phyloP scores from a whole-genome alignment of 306 rosid genomes.

The Vigna mungo region DNA sequence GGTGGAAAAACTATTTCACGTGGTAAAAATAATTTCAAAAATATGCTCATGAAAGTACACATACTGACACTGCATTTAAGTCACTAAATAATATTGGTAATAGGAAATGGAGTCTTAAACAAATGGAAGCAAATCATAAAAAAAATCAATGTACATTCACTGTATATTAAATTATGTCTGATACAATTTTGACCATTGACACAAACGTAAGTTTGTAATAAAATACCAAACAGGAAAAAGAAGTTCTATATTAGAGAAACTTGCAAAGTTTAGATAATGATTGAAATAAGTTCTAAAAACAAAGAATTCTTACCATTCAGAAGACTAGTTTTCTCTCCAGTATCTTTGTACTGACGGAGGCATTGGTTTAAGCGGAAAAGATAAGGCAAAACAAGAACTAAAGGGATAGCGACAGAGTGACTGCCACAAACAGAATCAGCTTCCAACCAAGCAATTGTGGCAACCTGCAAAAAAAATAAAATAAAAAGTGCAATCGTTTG shows the following conservation, averaged over 20 bases:
- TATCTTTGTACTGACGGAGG: slow-evolving; percentile 94
- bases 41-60: not conserved
- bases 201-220: slow-evolving; percentile 3
- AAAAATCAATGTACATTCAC: slow-evolving; percentile 14
- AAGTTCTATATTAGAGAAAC: slow-evolving; percentile 14
- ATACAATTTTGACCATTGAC: not conserved
- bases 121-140: slow-evolving; percentile 20
- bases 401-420: slow-evolving; percentile 77
- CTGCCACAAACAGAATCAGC: slow-evolving; percentile 94
- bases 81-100: not conserved
- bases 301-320: slow-evolving; percentile 75
- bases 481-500: slow-evolving; percentile 32
- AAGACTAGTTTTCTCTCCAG: slow-evolving; percentile 80
- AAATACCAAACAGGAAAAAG: not conserved
- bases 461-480: slow-evolving; percentile 75
- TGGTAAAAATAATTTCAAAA: slow-evolving; percentile 2
- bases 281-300: slow-evolving; percentile 26
- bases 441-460: slow-evolving; percentile 99
- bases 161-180: not conserved
- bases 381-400: slow-evolving; percentile 94
- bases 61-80: slow-evolving; percentile 12
- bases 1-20: not conserved
- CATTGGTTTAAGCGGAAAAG: slow-evolving; percentile 97
- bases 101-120: slow-evolving; percentile 20
- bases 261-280: slow-evolving; percentile 3